Conservation (phyloP, 2,329 filamentous ascomycete species). For the Kalmusia sp. region DNA sequence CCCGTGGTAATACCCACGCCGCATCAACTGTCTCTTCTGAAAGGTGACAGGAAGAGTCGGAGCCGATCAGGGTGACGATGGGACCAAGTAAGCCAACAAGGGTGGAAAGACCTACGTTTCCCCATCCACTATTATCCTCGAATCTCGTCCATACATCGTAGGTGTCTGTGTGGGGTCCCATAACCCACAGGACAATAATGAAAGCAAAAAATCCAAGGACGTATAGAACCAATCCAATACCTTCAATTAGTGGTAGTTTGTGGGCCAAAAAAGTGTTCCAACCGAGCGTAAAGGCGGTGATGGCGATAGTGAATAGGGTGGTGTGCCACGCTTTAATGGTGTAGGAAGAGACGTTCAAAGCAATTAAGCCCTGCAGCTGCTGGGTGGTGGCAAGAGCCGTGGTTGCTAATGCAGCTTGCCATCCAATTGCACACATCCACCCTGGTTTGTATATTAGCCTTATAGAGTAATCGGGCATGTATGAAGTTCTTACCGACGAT, state of each 20-base stretch:
- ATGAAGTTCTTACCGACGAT: constrained; percentile 15
- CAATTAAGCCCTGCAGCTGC: constrained; percentile 34
- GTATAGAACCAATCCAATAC: constrained; percentile 54
- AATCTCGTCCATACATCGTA: constrained; percentile 55
- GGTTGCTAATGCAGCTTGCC: constrained; percentile 42
- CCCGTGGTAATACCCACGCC: constrained; percentile 41
- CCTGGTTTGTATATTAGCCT: constrained; percentile 21
- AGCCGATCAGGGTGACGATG: constrained; percentile 36
- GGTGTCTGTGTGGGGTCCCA: constrained; percentile 34
- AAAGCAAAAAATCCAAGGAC: constrained; percentile 58
- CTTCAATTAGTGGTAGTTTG: constrained; percentile 54
- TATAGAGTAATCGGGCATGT: not conserved
- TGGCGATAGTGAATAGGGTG: constrained; percentile 54
- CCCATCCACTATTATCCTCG: constrained; percentile 52
- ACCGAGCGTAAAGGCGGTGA: constrained; percentile 41
- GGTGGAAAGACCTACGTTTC: constrained; percentile 48
- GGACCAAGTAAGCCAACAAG: constrained; percentile 46
- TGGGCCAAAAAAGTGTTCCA: constrained; percentile 53
- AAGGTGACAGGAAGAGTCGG: constrained; percentile 39
- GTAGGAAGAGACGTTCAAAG: constrained; percentile 47
- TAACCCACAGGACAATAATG: constrained; percentile 46
- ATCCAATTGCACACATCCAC: constrained; percentile 49
- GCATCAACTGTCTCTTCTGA: constrained; percentile 45
- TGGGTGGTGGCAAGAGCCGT: constrained; percentile 26
- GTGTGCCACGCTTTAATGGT: constrained; percentile 53